Percentiles rank a stretch among this genome's conserved stretches.
phyloP scores from a whole-genome alignment of 352 stramenopile genomes.

The Pythium insidiosum region DNA sequence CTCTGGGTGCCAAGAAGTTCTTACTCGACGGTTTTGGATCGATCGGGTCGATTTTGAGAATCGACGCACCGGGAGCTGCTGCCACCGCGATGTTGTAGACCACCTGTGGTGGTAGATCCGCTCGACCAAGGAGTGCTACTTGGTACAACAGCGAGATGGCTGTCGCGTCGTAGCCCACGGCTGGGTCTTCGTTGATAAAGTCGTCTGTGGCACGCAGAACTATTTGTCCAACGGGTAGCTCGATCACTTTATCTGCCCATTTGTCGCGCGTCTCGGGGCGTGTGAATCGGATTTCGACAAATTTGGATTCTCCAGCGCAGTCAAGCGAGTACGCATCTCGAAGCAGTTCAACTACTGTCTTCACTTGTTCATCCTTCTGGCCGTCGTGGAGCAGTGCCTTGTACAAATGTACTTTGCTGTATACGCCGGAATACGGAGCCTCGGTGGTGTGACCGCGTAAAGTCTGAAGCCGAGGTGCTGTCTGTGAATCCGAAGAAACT shows the following conservation, averaged over 20 bases:
- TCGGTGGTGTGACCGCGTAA: neutral
- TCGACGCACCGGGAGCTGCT: neutral
- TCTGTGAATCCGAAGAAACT: neutral
- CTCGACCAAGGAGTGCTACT: neutral
- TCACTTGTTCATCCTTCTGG: neutral
- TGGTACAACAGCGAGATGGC: neutral
- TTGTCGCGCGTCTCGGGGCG: slow-evolving; percentile 2
- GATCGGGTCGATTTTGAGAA: slow-evolving; percentile 2
- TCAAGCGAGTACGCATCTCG: slow-evolving; percentile 1
- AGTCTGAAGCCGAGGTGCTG: slow-evolving; percentile 2
- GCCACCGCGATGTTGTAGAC: neutral
- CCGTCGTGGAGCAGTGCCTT: neutral
- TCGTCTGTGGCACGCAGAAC: neutral
- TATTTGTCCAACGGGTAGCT: slow-evolving; percentile 1
- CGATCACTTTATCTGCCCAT: neutral
- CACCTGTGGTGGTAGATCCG: neutral
- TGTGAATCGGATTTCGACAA: neutral
- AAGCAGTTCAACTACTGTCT: neutral
- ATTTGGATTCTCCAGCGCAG: neutral
- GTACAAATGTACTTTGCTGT: slow-evolving; percentile 7
- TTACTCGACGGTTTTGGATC: no score
- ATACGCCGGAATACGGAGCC: slow-evolving; percentile 1
- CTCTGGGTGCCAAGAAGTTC: no score
- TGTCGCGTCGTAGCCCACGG: neutral
- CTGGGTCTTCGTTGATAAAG: no score